Percentiles rank a stretch among this genome's conserved stretches.
These are phyloP conservation scores for Metschnikowia chrysomelidarum DNA, from an alignment of 805 yeast genomes.

Conservation along the genomic window DNA sequence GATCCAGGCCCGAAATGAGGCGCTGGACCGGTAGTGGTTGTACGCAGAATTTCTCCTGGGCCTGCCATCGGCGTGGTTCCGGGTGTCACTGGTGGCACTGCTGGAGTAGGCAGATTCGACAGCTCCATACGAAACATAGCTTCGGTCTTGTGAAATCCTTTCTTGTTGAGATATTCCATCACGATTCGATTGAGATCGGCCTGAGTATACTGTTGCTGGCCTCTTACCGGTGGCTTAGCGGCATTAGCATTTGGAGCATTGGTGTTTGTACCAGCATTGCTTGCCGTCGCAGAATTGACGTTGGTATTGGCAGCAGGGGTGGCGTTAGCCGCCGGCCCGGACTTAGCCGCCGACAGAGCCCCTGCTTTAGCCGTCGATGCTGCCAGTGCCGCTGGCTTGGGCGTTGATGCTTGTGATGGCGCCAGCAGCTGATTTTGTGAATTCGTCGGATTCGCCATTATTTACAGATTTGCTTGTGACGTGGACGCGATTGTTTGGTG, in stretches of 20 bases:
- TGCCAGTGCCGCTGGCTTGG: not conserved
- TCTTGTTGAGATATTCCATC: constrained; percentile 85
- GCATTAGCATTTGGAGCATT: constrained; percentile 2
- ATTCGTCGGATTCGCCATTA: too few relatives aligned
- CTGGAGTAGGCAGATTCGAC: constrained; percentile 55
- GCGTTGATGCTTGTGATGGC: too few relatives aligned
- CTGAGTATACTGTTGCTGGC: constrained; percentile 57
- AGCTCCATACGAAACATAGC: constrained; percentile 89
- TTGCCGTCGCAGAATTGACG: constrained; percentile 1
- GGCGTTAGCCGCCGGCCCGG: constrained; percentile 3
- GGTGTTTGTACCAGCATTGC: not conserved
- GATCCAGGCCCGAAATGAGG: too few relatives aligned
- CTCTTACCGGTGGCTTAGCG: constrained; percentile 2
- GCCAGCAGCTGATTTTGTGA: too few relatives aligned
- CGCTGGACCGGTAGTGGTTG: constrained; percentile 17
- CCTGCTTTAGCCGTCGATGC: not conserved
- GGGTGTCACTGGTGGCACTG: constrained; percentile 50
- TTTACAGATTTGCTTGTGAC: too few relatives aligned
- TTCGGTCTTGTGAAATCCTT: constrained; percentile 93
- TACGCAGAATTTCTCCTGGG: constrained; percentile 30
- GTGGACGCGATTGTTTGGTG: too few relatives aligned
- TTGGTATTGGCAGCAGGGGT: not conserved
- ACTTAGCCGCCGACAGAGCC: not conserved
- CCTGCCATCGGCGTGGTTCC: constrained; percentile 35
- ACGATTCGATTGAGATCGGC: constrained; percentile 91